Evolutionary conservation across 345 rosid genomes (phyloP).

Genomic region (Conringia planisiliqua): DNA sequence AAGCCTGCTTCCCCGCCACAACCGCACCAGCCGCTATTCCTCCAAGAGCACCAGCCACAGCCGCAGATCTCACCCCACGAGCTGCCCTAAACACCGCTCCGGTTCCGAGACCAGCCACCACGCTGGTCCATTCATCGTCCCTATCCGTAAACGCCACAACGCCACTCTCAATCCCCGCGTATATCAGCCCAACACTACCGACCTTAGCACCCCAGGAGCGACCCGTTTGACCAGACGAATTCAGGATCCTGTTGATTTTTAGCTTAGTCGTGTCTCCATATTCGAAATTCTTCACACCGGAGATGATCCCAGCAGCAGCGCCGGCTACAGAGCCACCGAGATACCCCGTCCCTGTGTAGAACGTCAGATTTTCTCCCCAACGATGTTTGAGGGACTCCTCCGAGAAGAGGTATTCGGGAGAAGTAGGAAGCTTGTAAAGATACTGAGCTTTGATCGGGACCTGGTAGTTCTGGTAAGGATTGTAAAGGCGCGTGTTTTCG

Average conservation of each 20-base stretch:
- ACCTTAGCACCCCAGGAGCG: constrained; percentile 71
- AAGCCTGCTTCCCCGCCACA: constrained; percentile 68
- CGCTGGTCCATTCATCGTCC: constrained; percentile 89
- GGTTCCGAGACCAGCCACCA: constrained; percentile 79
- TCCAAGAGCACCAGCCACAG: constrained; percentile 85
- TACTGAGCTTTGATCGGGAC: constrained; percentile 38
- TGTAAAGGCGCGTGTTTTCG: constrained; percentile 52
- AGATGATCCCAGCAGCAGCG: constrained; percentile 47
- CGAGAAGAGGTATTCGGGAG: constrained; percentile 82
- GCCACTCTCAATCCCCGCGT: constrained; percentile 73
- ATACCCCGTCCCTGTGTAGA: constrained; percentile 78
- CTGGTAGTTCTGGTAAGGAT: constrained; percentile 56
- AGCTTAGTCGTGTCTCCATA: constrained; percentile 75
- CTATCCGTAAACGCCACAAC: constrained; percentile 56
- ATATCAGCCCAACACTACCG: constrained; percentile 71
- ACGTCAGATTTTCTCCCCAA: constrained; percentile 95
- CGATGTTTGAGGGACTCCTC: constrained; percentile 74
- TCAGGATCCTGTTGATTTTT: constrained; percentile 64
- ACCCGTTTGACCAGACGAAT: constrained; percentile 70
- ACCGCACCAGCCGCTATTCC: constrained; percentile 71
- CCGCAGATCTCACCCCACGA: constrained; percentile 85
- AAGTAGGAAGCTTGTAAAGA: constrained; percentile 74
- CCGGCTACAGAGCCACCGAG: constrained; percentile 62
- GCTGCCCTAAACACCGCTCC: constrained; percentile 86
- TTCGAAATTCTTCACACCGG: constrained; percentile 58